Base-by-base conservation (phyloP, 108 stramenopile genomes). In the Aurantiochytrium sp. region DNA sequence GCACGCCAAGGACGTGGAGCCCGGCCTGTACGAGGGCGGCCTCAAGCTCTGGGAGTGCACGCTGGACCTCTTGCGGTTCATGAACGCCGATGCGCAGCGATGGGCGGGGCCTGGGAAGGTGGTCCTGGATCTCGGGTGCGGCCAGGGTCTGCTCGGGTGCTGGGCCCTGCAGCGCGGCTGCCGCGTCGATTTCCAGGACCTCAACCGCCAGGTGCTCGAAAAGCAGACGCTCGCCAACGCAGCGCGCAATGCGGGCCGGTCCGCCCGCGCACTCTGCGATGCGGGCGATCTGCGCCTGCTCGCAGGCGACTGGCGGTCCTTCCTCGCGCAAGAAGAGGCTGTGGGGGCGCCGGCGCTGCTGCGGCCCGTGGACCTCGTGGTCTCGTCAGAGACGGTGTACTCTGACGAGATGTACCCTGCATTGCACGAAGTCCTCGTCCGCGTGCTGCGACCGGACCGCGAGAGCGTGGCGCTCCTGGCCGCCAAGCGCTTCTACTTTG, bases 401-500 rank as follows among this genome's bases (percentile, higher is more conserved):
- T 48, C 39, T 48, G 73, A 81, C 27, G 45, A 24, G 6, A n/a
- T 48, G n/a, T 81, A 81, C 2, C 42, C 39, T 1, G 73, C 39
- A 12, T 48, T 81, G 73, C 45, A 81, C 3, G 73, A 41, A 6
- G 42, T 81, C 12, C 24, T 81, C 21, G 17, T 48, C n/a, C 73
- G 30, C 42, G 39, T 41, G n/a, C 73, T 81, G 36, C 39, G 45
- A 21, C 73, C 73, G 6, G 73, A 30, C 39, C 27, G 34, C 27
- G 22, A 65, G 19, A 48, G 73, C 45, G 73, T 81, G 19, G 39
- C 42, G n/a, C 30, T 81, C 8, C 42, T 81, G 6, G 73, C 73
- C 8, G 73, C 73, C 39, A 81, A 81, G 4, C 73, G 73, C 24
- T 81, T 81, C 1, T 81, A 81, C 73, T 81, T 81, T 81, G 73